A percentile compares a stretch with the other conserved stretches of the same genome.
These are phyloP conservation scores for Eruca vesicaria DNA, from an alignment of 441 rosid genomes.

Conservation along the genomic window DNA sequence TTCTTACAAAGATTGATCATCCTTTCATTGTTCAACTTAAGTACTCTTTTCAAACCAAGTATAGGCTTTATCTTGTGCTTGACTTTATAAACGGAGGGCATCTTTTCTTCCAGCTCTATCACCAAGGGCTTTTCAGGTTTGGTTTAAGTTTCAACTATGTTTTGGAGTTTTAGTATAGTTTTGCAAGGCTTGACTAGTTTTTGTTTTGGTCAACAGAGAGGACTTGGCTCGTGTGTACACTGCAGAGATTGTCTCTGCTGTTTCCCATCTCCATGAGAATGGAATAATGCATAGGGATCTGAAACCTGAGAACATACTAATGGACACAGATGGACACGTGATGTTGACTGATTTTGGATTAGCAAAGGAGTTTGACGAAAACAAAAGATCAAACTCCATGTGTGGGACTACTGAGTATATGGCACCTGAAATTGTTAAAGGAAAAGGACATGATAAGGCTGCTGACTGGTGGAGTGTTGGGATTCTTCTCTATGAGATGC, in stretches of 20 bases:
- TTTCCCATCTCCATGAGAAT: conserved; percentile 87
- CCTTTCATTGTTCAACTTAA: conserved; percentile 91
- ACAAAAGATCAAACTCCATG: conserved; percentile 84
- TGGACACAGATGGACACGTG: conserved; percentile 92
- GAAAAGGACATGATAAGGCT: conserved; percentile 92
- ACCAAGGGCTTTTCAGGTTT: conserved; percentile 96
- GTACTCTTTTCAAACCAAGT: conserved; percentile 96
- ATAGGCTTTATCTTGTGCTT: conserved; percentile 79
- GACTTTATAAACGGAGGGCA: conserved; percentile 98
- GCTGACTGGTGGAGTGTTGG: conserved; percentile 99
- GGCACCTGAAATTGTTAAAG: conserved; percentile 89
- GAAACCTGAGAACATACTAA: conserved; percentile 89
- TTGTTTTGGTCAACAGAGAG: conserved; percentile 54
- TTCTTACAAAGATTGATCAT: conserved; percentile 76
- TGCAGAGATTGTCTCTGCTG: conserved; percentile 93
- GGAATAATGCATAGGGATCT: conserved; percentile 99
- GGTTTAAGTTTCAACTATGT: not conserved
- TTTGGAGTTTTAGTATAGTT: not conserved
- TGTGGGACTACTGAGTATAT: conserved; percentile 94
- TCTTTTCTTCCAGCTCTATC: conserved; percentile 93
- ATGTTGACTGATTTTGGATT: conserved; percentile 90
- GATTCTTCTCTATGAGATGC: conserved; percentile 86
- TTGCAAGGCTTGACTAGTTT: conserved; percentile 18
- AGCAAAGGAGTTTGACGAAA: conserved; percentile 85
- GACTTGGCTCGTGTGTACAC: conserved; percentile 88